Base-by-base conservation (phyloP, 2,329 filamentous ascomycete species). In the Sporothrix protearum region DNA sequence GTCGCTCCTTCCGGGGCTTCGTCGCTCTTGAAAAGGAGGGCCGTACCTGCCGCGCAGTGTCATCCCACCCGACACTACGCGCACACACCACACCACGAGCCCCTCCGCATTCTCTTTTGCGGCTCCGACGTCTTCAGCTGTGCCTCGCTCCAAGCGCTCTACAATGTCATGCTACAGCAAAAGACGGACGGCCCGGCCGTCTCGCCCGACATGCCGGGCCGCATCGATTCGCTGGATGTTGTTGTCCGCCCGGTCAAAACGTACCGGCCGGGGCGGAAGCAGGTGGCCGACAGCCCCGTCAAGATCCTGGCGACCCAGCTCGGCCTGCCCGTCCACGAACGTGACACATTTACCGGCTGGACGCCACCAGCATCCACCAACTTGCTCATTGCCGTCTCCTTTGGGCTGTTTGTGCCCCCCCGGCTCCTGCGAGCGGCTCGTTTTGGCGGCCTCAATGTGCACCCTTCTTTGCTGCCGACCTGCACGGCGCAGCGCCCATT, bases 81-180 rank as follows among this genome's bases (percentile, higher is more conserved):
- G 2, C 25, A 66, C 25, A 10, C 42, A 16, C 42, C 39, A 22
- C 7, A 28, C 5, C 36, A 64, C 42, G 85, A 88, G 4, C 92
- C 93, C 2, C 84, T 99, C 42, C 87, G 90, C 45, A 93, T 99
- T 70, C 86, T 99, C 3, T 99, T 97, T 81, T 98, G 94, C 81
- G 96, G 96, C 74, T 96, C 95, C 2, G 96, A 99, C 80, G 85
- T 89, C 2, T 97, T 98, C 81, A 97, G 95, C 82, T 91, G 91
- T 77, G 87, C 86, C 69, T 93, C 93, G 1, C 83, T 99, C 67
- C 82, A 83, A 72, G 91, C 92, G 6, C 82, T 99, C 45, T 80
- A 91, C 76, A 77, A 82, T 5, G 91, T 93, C 77, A 75, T 75
- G 74, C 28, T 28, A 28, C 39, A 39, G 16, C 71, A 72, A 30